Evolutionary conservation across 495 filamentous ascomycete genomes (phyloP), one percentile per base, ranked within the genome.

Genomic region (Neurospora sp.): DNA sequence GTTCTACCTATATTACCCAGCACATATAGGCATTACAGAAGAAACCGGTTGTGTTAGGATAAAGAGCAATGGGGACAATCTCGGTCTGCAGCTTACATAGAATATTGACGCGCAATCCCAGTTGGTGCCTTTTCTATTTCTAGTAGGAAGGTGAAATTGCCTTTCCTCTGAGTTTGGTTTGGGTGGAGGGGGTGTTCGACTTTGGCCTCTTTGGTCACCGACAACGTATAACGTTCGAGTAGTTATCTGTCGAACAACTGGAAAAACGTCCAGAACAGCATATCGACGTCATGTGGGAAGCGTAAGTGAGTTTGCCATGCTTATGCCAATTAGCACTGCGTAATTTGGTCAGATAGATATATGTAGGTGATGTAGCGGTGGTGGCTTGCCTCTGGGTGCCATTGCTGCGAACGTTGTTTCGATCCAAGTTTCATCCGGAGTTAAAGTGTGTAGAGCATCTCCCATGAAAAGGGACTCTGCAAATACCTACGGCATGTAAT

Each of bases 1-100:
- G 79, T 77, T 75, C 74, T 77, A 72, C 42, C 76, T 83, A 83
- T 84, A 84, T 82, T 81, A 81, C 78, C 76, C 77, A 81, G 74
- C 79, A 81, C 73, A 82, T 83, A 84, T 84, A 82, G 77, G 74
- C 82, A 76, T 80, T 77, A 79, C 35, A 37, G 7, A 37, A 7
- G 35, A 37, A 76, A 76, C 78, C 76, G 79, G 76, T 74, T 74
- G 78, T 74, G 76, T 78, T 78, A 78, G 75, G 77, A 74, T 78
- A 74, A 76, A 75, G 74, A 73, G 65, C 74, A 75, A 59, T 77
- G 76, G 72, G 77, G 74, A 73, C 74, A 83, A 83, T 82, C 74
- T 83, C 81, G 79, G 80, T 76, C 78, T 80, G 79, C 78, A 79
- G 77, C 72, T 78, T 75, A 72, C 70, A 75, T 40, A 70, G 74